Evolutionary conservation across 768 basidiomycete species (phyloP), one percentile per base, ranked within the genome.

Genomic region (Lactarius evosmus): DNA sequence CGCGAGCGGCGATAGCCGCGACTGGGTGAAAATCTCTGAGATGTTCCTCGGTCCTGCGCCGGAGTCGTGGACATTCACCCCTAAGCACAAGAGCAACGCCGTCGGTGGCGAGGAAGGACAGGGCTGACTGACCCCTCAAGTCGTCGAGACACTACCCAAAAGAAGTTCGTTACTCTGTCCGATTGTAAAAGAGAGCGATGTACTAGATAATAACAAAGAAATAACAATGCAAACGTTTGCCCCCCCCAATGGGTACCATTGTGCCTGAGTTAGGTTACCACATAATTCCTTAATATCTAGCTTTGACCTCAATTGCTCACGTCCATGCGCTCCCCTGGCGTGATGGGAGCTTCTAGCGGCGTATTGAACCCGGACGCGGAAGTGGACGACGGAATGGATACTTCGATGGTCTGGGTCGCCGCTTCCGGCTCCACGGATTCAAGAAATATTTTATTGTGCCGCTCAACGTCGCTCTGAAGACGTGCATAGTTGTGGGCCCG

Each of bases 71-170:
- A 76, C 77, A 7, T 98, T 97, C 75, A 85, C 84, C 16, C 94
- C 95, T 2, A 98, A 97, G 75, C 95, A 98, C 76, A 95, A 93
- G 76, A 95, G 92, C 67, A 98, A 97, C 73, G 78, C 91, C 1
- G 81, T 85, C 73, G 78, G 76, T 9, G 66, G 61, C 25, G 82
- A 82, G 33, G 88, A 88, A 61, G 82, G 78, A 61, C 87, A 91
- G 69, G 90, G 84, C 7, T 85, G 69, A 75, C 27, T 4, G 22
- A 12, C 22, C 22, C 25, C 41, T 65, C 25, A 9, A 22, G 29
- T 61, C 46, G 6, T 25, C 12, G 4, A 25, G n/a, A 33, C 44
- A 33, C 22, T 44, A 14, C 29, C 40, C 49, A 29, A n/a, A 27
- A 54, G 30, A 55, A 49, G 33, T 16, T 56, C 49, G 46, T 32